Conservation (phyloP, 2,329 filamentous ascomycete species). For the Exophiala dermatitidis region DNA sequence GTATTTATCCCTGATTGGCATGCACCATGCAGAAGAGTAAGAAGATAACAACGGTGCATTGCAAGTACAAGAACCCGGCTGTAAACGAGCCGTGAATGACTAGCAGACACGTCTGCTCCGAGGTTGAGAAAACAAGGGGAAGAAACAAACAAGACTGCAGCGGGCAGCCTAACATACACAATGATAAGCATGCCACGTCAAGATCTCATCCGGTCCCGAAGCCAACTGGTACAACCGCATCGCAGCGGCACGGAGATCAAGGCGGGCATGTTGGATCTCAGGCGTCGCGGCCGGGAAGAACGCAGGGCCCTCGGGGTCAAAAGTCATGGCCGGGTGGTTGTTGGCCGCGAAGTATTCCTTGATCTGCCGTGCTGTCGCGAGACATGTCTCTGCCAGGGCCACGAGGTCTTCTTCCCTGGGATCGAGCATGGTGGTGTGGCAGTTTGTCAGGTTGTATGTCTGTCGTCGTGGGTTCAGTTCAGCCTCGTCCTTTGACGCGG, state of each 20-base stretch:
- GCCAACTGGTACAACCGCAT: conserved; percentile 26
- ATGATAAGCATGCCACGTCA: conserved; percentile 19
- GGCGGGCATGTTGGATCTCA: conserved; percentile 19
- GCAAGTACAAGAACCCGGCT: too few species aligned
- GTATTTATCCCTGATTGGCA: too few species aligned
- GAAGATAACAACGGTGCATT: too few species aligned
- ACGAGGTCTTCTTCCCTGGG: conserved; percentile 20
- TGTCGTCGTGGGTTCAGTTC: too few species aligned
- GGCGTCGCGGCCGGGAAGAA: conserved; percentile 13
- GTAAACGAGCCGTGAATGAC: too few species aligned
- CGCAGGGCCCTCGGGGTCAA: conserved; percentile 19
- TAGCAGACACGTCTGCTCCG: too few species aligned
- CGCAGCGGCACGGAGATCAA: conserved; percentile 25
- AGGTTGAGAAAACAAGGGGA: too few species aligned
- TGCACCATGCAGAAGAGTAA: too few species aligned
- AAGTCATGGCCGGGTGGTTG: conserved; percentile 14
- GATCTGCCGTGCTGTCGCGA: conserved; percentile 18
- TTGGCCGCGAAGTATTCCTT: conserved; percentile 18
- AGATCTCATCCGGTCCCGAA: conserved; percentile 22
- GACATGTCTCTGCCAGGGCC: conserved; percentile 20
- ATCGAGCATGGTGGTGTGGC: conserved; percentile 7
- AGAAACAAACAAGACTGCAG: too few species aligned
- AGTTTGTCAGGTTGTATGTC: too few species aligned
- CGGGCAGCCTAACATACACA: conserved; percentile 8
- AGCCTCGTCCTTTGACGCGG: too few species aligned